Conservation (phyloP, 2,329 filamentous ascomycete genomes). For the Ceratocystis ficicola region DNA sequence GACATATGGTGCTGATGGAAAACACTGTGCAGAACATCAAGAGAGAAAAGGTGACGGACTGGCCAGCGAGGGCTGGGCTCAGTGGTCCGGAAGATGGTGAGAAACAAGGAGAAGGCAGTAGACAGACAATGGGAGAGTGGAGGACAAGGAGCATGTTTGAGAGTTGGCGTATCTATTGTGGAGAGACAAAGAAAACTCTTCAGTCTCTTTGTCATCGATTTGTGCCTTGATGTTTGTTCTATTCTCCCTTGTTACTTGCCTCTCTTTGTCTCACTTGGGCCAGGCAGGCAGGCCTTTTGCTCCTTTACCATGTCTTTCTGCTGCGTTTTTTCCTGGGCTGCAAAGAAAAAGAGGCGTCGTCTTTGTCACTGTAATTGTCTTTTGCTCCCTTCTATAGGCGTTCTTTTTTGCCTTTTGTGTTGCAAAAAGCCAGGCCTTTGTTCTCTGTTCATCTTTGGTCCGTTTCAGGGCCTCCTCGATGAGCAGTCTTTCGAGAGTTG, state of each 20-base stretch:
- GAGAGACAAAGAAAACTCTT: too few relatives aligned
- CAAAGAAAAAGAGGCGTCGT: background rate
- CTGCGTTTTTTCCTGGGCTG: background rate
- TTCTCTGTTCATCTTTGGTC: background rate
- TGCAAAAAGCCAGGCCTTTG: background rate
- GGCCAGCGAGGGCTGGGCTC: constrained; percentile 5
- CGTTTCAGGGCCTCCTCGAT: background rate
- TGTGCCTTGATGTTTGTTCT: too few relatives aligned
- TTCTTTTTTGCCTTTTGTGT: background rate
- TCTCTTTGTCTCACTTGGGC: too few relatives aligned
- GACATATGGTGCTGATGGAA: constrained; percentile 1
- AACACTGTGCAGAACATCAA: constrained; percentile 3
- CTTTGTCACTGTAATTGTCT: background rate
- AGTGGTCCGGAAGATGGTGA: constrained; percentile 13
- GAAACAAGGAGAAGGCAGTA: background rate
- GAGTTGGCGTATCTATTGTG: too few relatives aligned
- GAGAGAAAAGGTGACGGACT: background rate
- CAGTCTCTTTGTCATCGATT: too few relatives aligned
- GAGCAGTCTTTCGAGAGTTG: background rate
- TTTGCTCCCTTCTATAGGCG: background rate
- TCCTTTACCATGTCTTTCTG: too few relatives aligned
- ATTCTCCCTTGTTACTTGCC: too few relatives aligned
- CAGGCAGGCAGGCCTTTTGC: too few relatives aligned
- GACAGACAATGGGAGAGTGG: background rate
- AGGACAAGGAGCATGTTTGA: too few relatives aligned